Evolutionary conservation across 2,329 filamentous ascomycete genomes (phyloP).

Genomic region (Trichophyton equinum): DNA sequence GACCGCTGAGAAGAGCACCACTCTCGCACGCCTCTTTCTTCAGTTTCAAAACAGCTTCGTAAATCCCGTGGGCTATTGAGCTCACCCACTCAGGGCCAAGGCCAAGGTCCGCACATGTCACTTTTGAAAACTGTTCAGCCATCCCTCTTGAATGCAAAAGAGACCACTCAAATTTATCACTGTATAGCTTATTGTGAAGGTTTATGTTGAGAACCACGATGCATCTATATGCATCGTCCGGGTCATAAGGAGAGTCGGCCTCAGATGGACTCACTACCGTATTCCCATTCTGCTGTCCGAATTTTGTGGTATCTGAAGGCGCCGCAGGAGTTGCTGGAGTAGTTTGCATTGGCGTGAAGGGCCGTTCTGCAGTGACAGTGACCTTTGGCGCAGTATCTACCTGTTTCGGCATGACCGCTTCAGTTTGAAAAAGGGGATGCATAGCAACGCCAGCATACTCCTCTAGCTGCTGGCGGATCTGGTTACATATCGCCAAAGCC

Average conservation of each 20-base stretch:
- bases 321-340: constrained; percentile 12
- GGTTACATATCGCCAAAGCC: constrained; percentile 72
- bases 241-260: constrained; percentile 65
- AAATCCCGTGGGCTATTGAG: constrained; percentile 90
- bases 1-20: constrained; percentile 67
- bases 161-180: constrained; percentile 97
- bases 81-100: constrained; percentile 86
- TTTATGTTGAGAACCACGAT: constrained; percentile 86
- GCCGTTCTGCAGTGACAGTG: constrained; percentile 13
- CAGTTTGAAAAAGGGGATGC: constrained; percentile 71
- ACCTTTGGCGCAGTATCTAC: constrained; percentile 16
- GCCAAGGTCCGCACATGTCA: constrained; percentile 85
- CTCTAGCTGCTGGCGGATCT: constrained; percentile 88
- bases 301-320: constrained; percentile 12
- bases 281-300: constrained; percentile 10
- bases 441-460: constrained; percentile 92
- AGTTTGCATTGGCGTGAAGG: constrained; percentile 18
- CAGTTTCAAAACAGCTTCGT: constrained; percentile 78
- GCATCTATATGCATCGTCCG: constrained; percentile 89
- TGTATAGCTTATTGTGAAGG: constrained; percentile 79
- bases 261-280: constrained; percentile 31
- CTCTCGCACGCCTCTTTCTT: constrained; percentile 97
- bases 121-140: constrained; percentile 80
- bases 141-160: constrained; percentile 82
- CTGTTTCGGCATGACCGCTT: constrained; percentile 35